These are phyloP conservation scores for Aspergillus sp. DNA, from an alignment of 2,329 filamentous ascomycete genomes.

Conservation along the genomic window DNA sequence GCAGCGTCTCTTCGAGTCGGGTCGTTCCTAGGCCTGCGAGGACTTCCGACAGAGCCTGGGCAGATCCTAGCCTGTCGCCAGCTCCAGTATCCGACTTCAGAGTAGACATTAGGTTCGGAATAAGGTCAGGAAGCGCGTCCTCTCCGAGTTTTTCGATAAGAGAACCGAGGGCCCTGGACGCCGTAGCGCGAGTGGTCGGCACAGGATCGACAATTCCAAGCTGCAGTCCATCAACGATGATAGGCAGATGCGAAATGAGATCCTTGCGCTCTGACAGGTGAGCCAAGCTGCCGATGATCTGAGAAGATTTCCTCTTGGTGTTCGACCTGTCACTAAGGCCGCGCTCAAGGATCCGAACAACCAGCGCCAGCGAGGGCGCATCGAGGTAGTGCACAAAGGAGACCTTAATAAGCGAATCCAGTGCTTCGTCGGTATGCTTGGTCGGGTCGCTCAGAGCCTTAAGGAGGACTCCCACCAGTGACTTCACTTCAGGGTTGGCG, in stretches of 20 bases:
- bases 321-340: constrained; percentile 83
- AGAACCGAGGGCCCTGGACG: constrained; percentile 88
- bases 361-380: constrained; percentile 84
- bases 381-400: constrained; percentile 98
- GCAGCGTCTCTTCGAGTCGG: constrained; percentile 87
- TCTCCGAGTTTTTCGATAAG: constrained; percentile 98
- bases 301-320: constrained; percentile 91
- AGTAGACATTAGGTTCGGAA: constrained; percentile 93
- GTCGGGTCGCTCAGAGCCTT: constrained; percentile 96
- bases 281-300: constrained; percentile 95
- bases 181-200: constrained; percentile 89
- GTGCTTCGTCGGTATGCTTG: constrained; percentile 88
- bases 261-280: constrained; percentile 96
- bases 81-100: constrained; percentile 96
- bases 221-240: constrained; percentile 83
- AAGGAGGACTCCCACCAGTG: constrained; percentile 78
- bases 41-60: constrained; percentile 92
- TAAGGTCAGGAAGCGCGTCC: constrained; percentile 91
- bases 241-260: constrained; percentile 78
- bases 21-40: constrained; percentile 87
- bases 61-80: constrained; percentile 89
- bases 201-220: constrained; percentile 88
- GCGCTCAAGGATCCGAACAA: constrained; percentile 90
- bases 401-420: constrained; percentile 94
- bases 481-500: constrained; percentile 93